phyloP scores from a whole-genome alignment of 2,329 filamentous ascomycete species.

The Aschersonia sp. region DNA sequence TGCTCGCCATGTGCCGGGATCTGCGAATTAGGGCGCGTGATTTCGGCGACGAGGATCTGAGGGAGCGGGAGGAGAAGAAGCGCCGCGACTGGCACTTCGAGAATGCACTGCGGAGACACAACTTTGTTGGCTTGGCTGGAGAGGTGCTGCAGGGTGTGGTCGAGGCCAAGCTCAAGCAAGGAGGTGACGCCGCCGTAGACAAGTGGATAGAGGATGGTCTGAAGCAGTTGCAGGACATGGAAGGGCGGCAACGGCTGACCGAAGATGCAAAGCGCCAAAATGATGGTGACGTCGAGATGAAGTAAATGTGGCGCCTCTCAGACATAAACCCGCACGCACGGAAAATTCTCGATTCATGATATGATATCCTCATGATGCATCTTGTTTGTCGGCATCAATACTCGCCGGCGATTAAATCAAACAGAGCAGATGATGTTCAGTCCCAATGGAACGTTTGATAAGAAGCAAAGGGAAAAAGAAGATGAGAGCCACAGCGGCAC shows the following conservation, averaged over 20 bases:
- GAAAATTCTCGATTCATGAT: neutral
- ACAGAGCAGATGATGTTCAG: too few species aligned
- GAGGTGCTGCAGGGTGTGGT: slow-evolving; percentile 82
- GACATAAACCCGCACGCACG: neutral
- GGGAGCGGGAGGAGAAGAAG: slow-evolving; percentile 72
- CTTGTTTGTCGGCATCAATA: neutral
- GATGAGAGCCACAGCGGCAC: neutral
- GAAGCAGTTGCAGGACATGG: slow-evolving; percentile 31
- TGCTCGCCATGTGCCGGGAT: slow-evolving; percentile 84
- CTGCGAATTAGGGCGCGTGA: slow-evolving; percentile 62
- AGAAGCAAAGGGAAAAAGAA: too few species aligned
- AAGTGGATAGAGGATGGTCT: slow-evolving; percentile 59
- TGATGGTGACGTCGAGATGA: slow-evolving; percentile 28
- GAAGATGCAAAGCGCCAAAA: slow-evolving; percentile 10
- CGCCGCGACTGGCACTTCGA: slow-evolving; percentile 83
- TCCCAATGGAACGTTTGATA: too few species aligned
- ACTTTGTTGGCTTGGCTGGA: slow-evolving; percentile 91
- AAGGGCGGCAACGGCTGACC: slow-evolving; percentile 11
- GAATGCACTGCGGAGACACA: slow-evolving; percentile 81
- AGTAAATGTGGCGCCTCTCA: neutral
- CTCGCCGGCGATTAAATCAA: neutral
- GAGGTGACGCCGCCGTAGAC: slow-evolving; percentile 49
- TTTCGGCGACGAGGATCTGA: slow-evolving; percentile 65
- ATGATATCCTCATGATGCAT: neutral
- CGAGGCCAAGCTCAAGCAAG: slow-evolving; percentile 53